Base-by-base conservation (phyloP, 2,329 filamentous ascomycete genomes). In the Fusarium phyllophilum region DNA sequence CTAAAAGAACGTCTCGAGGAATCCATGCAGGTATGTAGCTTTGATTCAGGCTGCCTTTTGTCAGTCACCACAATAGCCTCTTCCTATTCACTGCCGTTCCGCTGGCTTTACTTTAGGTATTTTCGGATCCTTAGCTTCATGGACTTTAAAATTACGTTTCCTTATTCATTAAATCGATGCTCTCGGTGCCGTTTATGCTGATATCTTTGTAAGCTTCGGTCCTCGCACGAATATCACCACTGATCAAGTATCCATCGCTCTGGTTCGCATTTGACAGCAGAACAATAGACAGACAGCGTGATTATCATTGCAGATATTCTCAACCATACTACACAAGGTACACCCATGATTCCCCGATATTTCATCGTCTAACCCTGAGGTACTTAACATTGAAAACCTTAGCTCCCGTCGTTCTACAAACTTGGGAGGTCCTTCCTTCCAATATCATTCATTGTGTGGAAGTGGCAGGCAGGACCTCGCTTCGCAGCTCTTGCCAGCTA, bases 401-500 rank as follows among this genome's bases (percentile, higher is more conserved):
- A 29, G 24, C 34, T 29, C 39, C 13, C 22, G 39, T 41, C 11
- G 20, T 31, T 55, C 36, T 41, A 41, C 15, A 41, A 55, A n/a
- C 51, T n/a, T 55, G 24, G 24, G 36, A 29, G 38, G 51, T n/a
- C 20, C 36, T 64, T 45, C 41, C 29, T 60, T 60, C 38, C 31
- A 15, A 36, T 29, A 65, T 17, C n/a, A 22, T 64, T 20, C 33
- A 22, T 64, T 38, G 26, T 54, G 18, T 41, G 31, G 15, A 48
- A 41, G 52, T 44, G 52, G 54, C 34, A 59, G 60, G 38, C 34
- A 38, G 18, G 24, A 38, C 18, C 18, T 70, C 38, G 34, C 22
- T 24, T 49, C 20, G 26, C 33, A 49, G 59, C 34, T 68, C 59
- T 36, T 72, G 71, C 57, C 72, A 62, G 64, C 51, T 54, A 38